Base-by-base conservation (phyloP, 169 alveolate genomes). In the Cryptosporidium bovis region DNA sequence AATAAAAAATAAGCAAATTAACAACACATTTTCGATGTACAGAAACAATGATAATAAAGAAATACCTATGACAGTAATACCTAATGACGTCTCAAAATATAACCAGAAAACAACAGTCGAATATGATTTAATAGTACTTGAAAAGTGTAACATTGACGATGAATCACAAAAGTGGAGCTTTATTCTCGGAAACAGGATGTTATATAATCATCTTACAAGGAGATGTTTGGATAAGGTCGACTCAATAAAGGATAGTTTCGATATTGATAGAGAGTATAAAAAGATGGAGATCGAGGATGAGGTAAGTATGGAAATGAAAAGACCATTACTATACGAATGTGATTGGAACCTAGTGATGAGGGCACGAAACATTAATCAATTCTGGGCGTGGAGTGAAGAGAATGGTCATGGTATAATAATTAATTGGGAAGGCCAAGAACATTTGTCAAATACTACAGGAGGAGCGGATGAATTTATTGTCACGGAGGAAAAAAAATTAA, bases 271-370 rank as follows among this genome's bases (percentile, higher is more conserved):
- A 1, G n/a, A 53, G 13, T 15, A 18, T 71, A 13, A n/a, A 24
- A 24, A 24, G 3, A 33, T 5, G 4, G 24, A 71, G 3, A 16
- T 18, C 20, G n/a, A 53, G 8, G 29, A 33, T 18, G 60, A 71
- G 29, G n/a, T 27, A 20, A 71, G 3, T 33, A 60, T 2, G 31
- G 31, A 60, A 1, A 13, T 24, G 15, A 27, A 60, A 31, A 20
- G 27, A 16, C 87, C 71, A 12, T 16, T 77, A 2, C 27, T 62
- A 2, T 56, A 27, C 40, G 87, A 77, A 50, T 77, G 87, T 29
- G 87, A 77, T 44, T 77, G 87, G 87, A 77, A 77, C 51, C 51
- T 77, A 40, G 87, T 77, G 10, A 77, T 77, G 87, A 77, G 87
- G 64, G 69, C 87, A 48, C 58, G 71, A 77, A 77, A 77, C 12